Evolutionary conservation across 495 filamentous ascomycete species (phyloP), one percentile per base, ranked within the genome.

Genomic region (Penicillium subrubescens): DNA sequence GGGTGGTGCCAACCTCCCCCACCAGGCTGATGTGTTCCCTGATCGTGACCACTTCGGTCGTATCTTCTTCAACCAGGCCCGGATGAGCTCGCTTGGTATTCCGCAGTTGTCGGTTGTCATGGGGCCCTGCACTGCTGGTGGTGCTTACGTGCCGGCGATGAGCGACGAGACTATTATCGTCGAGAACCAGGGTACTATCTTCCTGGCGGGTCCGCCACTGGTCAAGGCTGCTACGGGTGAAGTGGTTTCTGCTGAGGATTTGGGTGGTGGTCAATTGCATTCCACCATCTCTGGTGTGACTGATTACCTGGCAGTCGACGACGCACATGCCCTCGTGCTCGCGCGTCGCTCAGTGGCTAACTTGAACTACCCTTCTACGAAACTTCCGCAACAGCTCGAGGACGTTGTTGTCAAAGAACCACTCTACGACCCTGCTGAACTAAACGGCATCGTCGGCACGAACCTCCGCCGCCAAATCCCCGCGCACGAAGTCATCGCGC

Each of bases 51-150:
- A 98, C 73, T 98, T 99, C 71, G 95, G 95, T 34, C 90, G 96
- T 60, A 97, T 98, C 67, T 99, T 99, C 83, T 99, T 90, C 81
- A 98, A 99, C 80, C 95, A 99, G 77, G 96, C 95, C n/a, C 83
- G 92, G 66, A 97, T 88, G 88, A 82, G 71, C 73, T 84, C 91
- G 8, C 74, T 87, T 23, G 91, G 92, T 10, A 97, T 98, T 63
- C 95, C 95, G 1, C 95, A 99, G 74, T 90, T 99, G 62, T 88
- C 92, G 2, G 92, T 97, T 3, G 95, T 99, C 29, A 97, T 99
- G 95, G 95, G 95, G 0, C 90, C 95, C n/a, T 97, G 94, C 77
- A 97, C 93, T 0, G 93, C 94, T 0, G 95, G 95, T 57, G 95
- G 95, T 34, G 95, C 95, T 25, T 99, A 99, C 74, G 94, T 98